Base-by-base conservation (phyloP, 2,329 filamentous ascomycete species). In the Blastomyces percursus region DNA sequence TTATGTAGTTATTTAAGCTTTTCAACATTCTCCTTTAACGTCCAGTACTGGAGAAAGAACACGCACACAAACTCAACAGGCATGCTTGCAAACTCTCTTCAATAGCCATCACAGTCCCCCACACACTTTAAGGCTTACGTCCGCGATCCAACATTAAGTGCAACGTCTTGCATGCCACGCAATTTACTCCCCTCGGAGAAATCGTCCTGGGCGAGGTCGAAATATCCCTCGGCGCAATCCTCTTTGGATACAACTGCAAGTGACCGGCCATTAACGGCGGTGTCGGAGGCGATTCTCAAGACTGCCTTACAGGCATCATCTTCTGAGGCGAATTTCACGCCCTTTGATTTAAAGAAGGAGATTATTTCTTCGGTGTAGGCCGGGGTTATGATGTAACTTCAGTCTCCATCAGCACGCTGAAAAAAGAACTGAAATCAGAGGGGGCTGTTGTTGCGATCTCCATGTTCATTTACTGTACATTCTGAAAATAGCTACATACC, bases 131-230 rank as follows among this genome's bases (percentile, higher is more conserved):
- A 3, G 9, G n/a, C 12, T 8, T 46, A 46, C 8, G 38, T 32
- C 24, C 38, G 38, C 40, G 68, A 69, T 48, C 91, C 88, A 74
- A 78, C 78, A 0, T 76, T 79, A 66, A 84, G 87, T 69, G 66
- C 80, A 21, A 76, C 76, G 7, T 89, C 81, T 69, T 75, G 74
- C 56, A 89, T 93, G 71, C 89, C 68, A 56, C 67, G 51, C 1
- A 74, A 50, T 38, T 71, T 52, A 21, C 62, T 65, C 62, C 66
- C 67, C n/a, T 66, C 69, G n/a, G 67, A 61, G 62, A 71, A 72
- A 67, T 75, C 72, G 59, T 75, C 73, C 59, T 72, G 52, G 60
- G 72, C 69, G n/a, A 75, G 60, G 66, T 75, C 71, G 61, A 73
- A 30, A 62, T 72, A 76, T 30, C 73, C 75, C 35, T 61, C 56